Evolutionary conservation across 306 rosid genomes (phyloP).

Genomic region (Hylodesmum podocarpum): DNA sequence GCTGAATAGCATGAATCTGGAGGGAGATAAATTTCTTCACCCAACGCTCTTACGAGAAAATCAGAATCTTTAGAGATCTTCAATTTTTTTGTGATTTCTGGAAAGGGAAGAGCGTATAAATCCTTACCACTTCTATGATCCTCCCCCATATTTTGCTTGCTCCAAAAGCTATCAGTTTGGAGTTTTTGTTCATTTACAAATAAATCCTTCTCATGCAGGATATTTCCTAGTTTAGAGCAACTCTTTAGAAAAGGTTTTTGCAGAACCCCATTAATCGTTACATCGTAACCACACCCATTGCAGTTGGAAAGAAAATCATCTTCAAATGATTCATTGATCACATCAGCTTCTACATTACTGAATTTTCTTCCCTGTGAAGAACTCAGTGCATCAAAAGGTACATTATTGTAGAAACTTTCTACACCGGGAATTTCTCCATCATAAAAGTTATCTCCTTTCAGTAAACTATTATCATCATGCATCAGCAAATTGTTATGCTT

Average conservation of each 20-base stretch:
- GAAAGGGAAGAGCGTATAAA: conserved; percentile 27
- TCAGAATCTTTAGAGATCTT: conserved; percentile 41
- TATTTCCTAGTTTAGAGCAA: conserved; percentile 49
- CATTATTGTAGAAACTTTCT: conserved; percentile 32
- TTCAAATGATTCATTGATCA: conserved; percentile 37
- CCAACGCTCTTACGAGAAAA: conserved; percentile 31
- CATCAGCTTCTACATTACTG: conserved; percentile 35
- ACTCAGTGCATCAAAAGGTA: conserved; percentile 45
- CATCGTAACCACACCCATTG: conserved; percentile 34
- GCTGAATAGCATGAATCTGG: conserved; percentile 35
- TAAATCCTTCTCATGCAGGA: conserved; percentile 45
- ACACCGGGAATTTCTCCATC: conserved; percentile 35
- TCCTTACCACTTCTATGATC: conserved; percentile 31
- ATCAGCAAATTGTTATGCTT: conserved; percentile 24
- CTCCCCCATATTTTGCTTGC: conserved; percentile 37
- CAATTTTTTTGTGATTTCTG: conserved; percentile 35
- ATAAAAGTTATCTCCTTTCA: conserved; percentile 39
- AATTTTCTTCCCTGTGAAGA: conserved; percentile 43
- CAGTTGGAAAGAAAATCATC: conserved; percentile 33
- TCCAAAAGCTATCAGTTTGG: conserved; percentile 45
- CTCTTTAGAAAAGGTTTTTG: conserved; percentile 59
- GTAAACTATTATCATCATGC: conserved; percentile 32
- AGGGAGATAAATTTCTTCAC: conserved; percentile 36
- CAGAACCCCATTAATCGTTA: conserved; percentile 36
- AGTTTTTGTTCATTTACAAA: conserved; percentile 36